Evolutionary conservation across 1,139 yeast species (phyloP).

Genomic region (Pichia sp.): DNA sequence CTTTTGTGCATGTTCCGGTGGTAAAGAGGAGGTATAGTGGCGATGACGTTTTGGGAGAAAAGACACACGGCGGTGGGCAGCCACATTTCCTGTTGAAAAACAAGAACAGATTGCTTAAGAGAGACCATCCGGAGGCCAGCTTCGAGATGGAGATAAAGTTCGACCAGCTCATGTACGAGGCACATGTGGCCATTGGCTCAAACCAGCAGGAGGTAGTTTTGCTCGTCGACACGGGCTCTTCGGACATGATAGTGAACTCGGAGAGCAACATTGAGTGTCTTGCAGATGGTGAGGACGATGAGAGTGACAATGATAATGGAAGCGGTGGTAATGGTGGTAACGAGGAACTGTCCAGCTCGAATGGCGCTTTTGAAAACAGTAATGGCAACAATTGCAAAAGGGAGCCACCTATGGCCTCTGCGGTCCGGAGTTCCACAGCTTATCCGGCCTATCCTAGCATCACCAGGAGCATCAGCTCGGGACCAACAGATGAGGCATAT

Average conservation of each 20-base stretch:
- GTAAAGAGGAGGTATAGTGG: conserved; percentile 3
- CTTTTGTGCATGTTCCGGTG: conserved; percentile 6
- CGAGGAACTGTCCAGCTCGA: background rate
- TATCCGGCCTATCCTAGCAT: conserved; percentile 2
- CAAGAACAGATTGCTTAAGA: conserved; percentile 5
- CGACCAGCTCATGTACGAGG: conserved; percentile 34
- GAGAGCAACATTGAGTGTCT: conserved; percentile 9
- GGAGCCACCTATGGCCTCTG: background rate
- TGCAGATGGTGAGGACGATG: background rate
- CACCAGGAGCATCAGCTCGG: background rate
- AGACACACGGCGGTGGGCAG: background rate
- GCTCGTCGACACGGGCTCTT: conserved; percentile 58
- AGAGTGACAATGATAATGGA: background rate
- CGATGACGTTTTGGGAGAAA: background rate
- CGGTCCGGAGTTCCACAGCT: background rate
- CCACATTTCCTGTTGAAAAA: conserved; percentile 7
- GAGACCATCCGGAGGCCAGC: conserved; percentile 6
- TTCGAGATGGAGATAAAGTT: conserved; percentile 30
- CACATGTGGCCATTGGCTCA: conserved; percentile 47
- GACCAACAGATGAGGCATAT: background rate
- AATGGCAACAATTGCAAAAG: background rate
- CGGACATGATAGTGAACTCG: conserved; percentile 53
- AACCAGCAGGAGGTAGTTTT: conserved; percentile 46
- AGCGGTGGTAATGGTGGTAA: background rate
- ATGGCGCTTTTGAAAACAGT: background rate